Base-by-base conservation (phyloP, 2,329 filamentous ascomycete species). In the Alternaria tenuissima region DNA sequence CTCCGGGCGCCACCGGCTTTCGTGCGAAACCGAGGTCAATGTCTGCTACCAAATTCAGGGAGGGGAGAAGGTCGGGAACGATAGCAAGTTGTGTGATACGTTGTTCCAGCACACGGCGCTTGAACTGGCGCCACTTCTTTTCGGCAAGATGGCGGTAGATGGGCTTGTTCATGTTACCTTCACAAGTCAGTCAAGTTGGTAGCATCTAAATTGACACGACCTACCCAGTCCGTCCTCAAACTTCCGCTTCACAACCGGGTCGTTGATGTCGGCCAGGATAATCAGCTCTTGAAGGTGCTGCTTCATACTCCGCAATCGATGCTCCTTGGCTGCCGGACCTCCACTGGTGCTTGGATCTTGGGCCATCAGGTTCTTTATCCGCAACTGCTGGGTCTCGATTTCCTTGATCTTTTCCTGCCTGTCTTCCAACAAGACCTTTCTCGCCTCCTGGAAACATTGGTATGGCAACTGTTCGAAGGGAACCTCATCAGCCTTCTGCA, bases 391-490 rank as follows among this genome's bases (percentile, higher is more conserved):
- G 28, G 80, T 83, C 52, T 87, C 81, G 59, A 99, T 94, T 72
- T 89, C 83, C 62, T 85, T 82, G 52, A 98, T 72, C 82, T 97
- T 98, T 80, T 94, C 87, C 66, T 89, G 83, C 41, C 94, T 88
- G 77, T 99, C 95, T 55, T 87, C 87, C 54, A 88, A 85, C 57
- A 99, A 83, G 49, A 98, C 81, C 77, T 93, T 92, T 64, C 94
- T 88, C 41, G 95, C 95, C 82, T 97, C 94, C 81, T 99, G 95
- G 83, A 98, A 99, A 80, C 92, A 95, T 85, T 98, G 94, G 82
- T 96, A 99, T 18, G 95, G 95, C 68, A 99, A 83, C 76, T 94
- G 91, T 82, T 97, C 93, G 76, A 99, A 97, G 26, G 94, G 93
- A 51, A 97, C 82, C 71, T 90, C 86, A 63, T 85, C 81, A 38